Evolutionary conservation across 441 rosid species (phyloP), one percentile per base, ranked within the genome.

Genomic region (Adansonia grandidieri): DNA sequence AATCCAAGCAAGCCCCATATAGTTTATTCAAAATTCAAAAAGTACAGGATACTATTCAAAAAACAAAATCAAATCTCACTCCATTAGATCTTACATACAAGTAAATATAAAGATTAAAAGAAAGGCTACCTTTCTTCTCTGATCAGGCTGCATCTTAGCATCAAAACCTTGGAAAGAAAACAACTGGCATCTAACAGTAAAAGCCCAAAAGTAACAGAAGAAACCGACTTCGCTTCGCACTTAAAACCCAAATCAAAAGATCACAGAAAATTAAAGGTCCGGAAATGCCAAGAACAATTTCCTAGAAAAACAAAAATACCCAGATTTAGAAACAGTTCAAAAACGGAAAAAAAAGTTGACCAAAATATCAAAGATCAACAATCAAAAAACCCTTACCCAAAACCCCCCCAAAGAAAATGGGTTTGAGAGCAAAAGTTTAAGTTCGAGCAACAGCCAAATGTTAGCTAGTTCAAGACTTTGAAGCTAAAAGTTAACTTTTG

Each of bases 221-320:
- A 67, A 68, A 66, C 67, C 9, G 58, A 73, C 58, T 56, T 63
- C 76, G 79, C 63, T 76, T 58, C 4, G 68, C 80, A 64, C 78
- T 77, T 54, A 62, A 78, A 48, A 68, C 45, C 81, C 80, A 73
- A 57, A 81, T 69, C 74, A 60, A 73, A 74, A 82, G 61, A 82
- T 71, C 74, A 65, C 67, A 54, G 17, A 40, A 48, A 68, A 75
- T 11, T 40, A 67, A 68, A 78, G 63, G n/a, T 50, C 60, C 66
- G 79, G 50, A 58, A 53, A 75, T 72, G 15, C 73, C 75, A 45
- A 77, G 28, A 71, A 54, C 72, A 24, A 75, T 69, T 70, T 75
- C 78, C 68, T 45, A 71, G 74, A 15, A 20, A 32, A 51, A 48
- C 57, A 76, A 53, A 72, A 58, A 68, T 0, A 78, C 63, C 78